Percentiles rank a stretch among this genome's conserved stretches.
Evolutionary conservation across 2,329 filamentous ascomycete species (phyloP).

Genomic region (Ophiocordyceps robertsii): DNA sequence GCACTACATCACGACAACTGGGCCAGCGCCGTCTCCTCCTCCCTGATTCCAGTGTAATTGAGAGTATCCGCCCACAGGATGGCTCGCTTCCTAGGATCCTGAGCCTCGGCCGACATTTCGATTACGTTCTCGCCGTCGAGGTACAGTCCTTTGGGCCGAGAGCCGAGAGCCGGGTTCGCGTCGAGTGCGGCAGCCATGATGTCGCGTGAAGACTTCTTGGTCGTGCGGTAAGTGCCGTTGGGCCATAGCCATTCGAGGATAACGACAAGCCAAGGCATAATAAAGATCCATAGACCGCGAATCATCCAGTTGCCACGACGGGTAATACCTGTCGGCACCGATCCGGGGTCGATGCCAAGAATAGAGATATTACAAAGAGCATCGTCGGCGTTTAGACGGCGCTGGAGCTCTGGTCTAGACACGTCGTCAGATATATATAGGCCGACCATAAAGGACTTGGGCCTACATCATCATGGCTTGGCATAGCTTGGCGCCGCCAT

Average conservation of each 20-base stretch:
- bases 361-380: not conserved
- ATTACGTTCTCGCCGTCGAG: not conserved
- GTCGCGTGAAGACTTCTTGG: not conserved
- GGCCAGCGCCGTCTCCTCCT: not conserved
- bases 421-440: not conserved
- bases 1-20: no score
- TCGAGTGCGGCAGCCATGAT: not conserved
- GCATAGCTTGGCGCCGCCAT: constrained; percentile 1
- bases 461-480: constrained; percentile 1
- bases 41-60: not conserved
- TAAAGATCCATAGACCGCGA: not conserved
- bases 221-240: not conserved
- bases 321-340: not conserved
- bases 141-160: not conserved
- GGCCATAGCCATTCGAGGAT: not conserved
- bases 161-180: not conserved
- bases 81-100: not conserved
- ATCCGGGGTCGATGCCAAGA: not conserved
- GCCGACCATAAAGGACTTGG: no score
- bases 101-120: not conserved
- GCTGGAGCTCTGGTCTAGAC: not conserved
- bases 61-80: not conserved
- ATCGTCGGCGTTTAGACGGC: not conserved
- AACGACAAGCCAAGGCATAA: not conserved
- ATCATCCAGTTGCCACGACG: not conserved